Base-by-base conservation (phyloP, 2,329 filamentous ascomycete genomes). In the Penicillium expansum region DNA sequence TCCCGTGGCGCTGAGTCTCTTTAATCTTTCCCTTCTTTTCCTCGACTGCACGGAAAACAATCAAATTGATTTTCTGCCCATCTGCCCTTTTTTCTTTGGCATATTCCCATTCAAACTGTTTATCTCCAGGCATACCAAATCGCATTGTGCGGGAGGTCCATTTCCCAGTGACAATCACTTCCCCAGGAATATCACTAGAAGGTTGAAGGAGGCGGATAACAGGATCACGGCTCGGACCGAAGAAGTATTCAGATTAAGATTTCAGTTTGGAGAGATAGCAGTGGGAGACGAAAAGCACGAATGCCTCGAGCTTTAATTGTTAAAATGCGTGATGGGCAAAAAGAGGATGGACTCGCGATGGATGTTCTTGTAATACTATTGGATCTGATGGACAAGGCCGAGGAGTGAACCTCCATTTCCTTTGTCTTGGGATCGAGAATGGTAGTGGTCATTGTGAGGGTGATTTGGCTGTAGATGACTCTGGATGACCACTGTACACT, bases 61-160 rank as follows among this genome's bases (percentile, higher is more conserved):
- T 58, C 22, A 72, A 35, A 6, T 66, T 70, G 10, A 62, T 51
- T 41, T 67, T 70, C 53, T 66, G 63, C 22, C 64, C 66, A 38
- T 66, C 63, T 0, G 57, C 20, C 3, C 83, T 80, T 8, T 70
- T 68, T 7, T 73, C 72, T 67, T n/a, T n/a, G 16, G 77, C 77
- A 67, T 87, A 86, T 13, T 78, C 76, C 84, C 85, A 87, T 58
- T 79, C 75, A 56, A 84, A 84, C 1, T 70, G 76, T 6, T 60
- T 57, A 16, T 82, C 83, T 37, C 79, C 72, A 10, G 77, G 77
- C 10, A 80, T 79, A 39, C 71, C 69, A 61, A 86, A 80, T 8
- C 61, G 65, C 32, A 77, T 74, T 2, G 78, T 72, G 32, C 83
- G 79, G 14, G 80, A 82, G 4, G 77, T 71, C 64, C 80, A 72